These are phyloP conservation scores for Mortierella sp. DNA, from an alignment of 371 early-diverging fungal genomes.

Conservation along the genomic window DNA sequence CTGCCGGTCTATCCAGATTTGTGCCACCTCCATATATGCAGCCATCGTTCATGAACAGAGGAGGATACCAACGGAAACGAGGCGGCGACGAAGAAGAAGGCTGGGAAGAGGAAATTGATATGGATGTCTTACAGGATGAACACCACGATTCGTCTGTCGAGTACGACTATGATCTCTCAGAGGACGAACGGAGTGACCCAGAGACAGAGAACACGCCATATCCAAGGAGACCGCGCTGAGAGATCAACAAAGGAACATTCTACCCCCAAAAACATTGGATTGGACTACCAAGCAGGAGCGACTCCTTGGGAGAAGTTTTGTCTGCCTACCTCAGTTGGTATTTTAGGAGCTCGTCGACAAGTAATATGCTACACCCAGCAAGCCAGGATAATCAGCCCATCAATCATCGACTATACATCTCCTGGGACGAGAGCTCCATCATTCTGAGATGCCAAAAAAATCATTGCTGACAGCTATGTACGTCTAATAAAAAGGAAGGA, in stretches of 20 bases:
- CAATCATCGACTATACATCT: too few species aligned
- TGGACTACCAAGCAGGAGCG: not conserved
- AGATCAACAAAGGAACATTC: not conserved
- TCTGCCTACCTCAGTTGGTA: too few species aligned
- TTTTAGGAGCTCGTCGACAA: too few species aligned
- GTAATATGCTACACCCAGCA: too few species aligned
- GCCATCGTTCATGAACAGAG: conserved; percentile 49
- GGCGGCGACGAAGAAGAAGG: conserved; percentile 34
- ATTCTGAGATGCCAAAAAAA: too few species aligned
- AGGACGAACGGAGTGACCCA: conserved; percentile 41
- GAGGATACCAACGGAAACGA: conserved; percentile 36
- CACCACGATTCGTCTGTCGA: conserved; percentile 56
- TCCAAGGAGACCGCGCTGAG: conserved; percentile 29
- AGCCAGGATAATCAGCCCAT: too few species aligned
- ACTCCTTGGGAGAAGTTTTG: too few species aligned
- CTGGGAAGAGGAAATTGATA: conserved; percentile 44
- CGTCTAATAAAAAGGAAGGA: not conserved
- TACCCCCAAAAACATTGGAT: not conserved
- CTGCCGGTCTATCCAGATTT: conserved; percentile 39
- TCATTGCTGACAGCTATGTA: not conserved
- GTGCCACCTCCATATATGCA: conserved; percentile 55
- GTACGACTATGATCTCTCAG: conserved; percentile 54
- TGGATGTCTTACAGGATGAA: conserved; percentile 48
- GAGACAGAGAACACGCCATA: conserved; percentile 21
- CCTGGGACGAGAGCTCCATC: too few species aligned